These are phyloP conservation scores for Macroventuria anomochaeta DNA, from an alignment of 2,329 filamentous ascomycete species.

Conservation along the genomic window DNA sequence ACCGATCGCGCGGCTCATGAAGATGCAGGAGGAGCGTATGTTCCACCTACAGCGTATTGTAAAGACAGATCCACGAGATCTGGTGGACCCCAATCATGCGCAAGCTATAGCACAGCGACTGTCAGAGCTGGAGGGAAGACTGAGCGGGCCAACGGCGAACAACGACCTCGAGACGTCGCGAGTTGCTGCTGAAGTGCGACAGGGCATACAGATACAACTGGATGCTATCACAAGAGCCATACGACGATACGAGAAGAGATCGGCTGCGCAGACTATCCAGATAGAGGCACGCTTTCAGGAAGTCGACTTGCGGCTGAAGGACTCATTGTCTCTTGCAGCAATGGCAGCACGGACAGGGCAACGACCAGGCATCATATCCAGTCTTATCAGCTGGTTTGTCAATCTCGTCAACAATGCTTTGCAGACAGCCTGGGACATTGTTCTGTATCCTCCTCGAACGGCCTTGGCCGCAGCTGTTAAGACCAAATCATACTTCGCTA, in stretches of 20 bases:
- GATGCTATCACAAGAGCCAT: slow-evolving; percentile 89
- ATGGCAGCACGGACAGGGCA: slow-evolving; percentile 60
- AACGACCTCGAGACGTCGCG: slow-evolving; percentile 49
- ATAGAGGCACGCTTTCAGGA: slow-evolving; percentile 76
- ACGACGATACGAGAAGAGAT: slow-evolving; percentile 88
- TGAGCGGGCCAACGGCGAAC: slow-evolving; percentile 52
- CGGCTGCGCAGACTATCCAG: slow-evolving; percentile 74
- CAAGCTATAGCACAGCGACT: slow-evolving; percentile 66
- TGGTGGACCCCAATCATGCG: slow-evolving; percentile 23
- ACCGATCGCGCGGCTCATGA: slow-evolving; percentile 80
- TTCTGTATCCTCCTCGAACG: slow-evolving; percentile 42
- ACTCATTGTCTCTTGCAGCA: slow-evolving; percentile 80
- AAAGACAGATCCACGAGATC: slow-evolving; percentile 32
- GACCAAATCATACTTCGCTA: slow-evolving; percentile 31
- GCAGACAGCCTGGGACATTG: slow-evolving; percentile 36
- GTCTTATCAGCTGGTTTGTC: slow-evolving; percentile 38
- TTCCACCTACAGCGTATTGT: slow-evolving; percentile 81
- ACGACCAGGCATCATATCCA: slow-evolving; percentile 40
- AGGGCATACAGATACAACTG: slow-evolving; percentile 76
- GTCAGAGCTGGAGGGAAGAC: slow-evolving; percentile 70
- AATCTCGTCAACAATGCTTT: slow-evolving; percentile 28
- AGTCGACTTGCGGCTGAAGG: slow-evolving; percentile 74
- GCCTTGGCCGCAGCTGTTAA: slow-evolving; percentile 17
- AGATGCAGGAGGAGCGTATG: slow-evolving; percentile 78
- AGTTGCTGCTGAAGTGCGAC: slow-evolving; percentile 63